Evolutionary conservation across 305 asterid species (phyloP).

Genomic region (Stenogyne calaminthoides): DNA sequence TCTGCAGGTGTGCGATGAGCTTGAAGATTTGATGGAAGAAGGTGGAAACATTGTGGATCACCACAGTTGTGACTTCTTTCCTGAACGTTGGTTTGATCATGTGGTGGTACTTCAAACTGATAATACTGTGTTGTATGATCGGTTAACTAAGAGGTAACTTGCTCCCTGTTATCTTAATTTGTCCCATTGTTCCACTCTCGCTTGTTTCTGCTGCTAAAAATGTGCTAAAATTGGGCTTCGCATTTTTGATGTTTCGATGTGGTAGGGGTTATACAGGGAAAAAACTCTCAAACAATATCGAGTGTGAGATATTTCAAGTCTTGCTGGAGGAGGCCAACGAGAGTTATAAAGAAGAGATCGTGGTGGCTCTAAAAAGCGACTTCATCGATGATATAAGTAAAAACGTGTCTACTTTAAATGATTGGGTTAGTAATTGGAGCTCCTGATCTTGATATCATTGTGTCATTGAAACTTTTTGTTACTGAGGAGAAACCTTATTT

Average conservation of each 20-base stretch:
- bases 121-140: constrained; percentile 70
- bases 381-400: constrained; percentile 56
- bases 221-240: neutral
- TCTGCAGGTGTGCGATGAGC: constrained; percentile 90
- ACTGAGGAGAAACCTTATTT: neutral
- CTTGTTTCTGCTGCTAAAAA: neutral
- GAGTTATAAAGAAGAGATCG: constrained; percentile 70
- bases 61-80: constrained; percentile 97
- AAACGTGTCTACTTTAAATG: constrained; percentile 52
- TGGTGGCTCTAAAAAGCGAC: constrained; percentile 68
- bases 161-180: neutral
- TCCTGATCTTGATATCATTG: constrained; percentile 31
- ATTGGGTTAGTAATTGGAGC: constrained; percentile 72
- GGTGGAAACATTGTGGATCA: constrained; percentile 97
- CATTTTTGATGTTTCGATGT: neutral
- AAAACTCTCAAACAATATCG: constrained; percentile 79
- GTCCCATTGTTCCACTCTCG: neutral
- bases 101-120: constrained; percentile 88
- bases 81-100: constrained; percentile 90
- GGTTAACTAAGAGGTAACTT: constrained; percentile 70
- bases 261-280: constrained; percentile 75
- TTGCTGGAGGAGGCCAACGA: constrained; percentile 84
- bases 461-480: neutral
- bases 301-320: constrained; percentile 87
- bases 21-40: constrained; percentile 87